Conservation (phyloP, 2,329 filamentous ascomycete species). For the Diplocarpon mali region DNA sequence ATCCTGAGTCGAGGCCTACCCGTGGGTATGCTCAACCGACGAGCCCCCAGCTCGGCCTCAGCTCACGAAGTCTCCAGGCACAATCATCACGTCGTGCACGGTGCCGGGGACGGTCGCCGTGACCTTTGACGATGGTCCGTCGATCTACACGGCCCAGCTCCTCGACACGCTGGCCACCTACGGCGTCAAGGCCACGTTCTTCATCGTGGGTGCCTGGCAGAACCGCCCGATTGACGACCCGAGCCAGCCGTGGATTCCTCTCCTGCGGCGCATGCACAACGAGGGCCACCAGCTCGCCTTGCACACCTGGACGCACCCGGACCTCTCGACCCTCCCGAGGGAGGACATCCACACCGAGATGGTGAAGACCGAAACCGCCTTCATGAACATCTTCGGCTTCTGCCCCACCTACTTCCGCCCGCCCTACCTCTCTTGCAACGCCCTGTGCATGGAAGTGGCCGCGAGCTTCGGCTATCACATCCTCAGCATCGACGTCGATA, state of each 20-base stretch:
- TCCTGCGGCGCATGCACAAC: constrained; percentile 29
- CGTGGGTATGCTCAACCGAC: no score
- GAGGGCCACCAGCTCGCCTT: constrained; percentile 49
- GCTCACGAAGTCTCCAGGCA: neutral
- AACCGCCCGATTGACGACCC: constrained; percentile 43
- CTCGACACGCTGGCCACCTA: constrained; percentile 48
- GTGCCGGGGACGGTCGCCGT: constrained; percentile 47
- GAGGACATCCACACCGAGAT: constrained; percentile 34
- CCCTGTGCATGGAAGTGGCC: constrained; percentile 25
- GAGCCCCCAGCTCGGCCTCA: neutral
- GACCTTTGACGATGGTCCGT: constrained; percentile 57
- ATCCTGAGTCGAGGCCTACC: no score
- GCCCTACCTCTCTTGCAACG: constrained; percentile 32
- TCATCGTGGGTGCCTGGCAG: constrained; percentile 35
- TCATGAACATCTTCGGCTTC: constrained; percentile 39
- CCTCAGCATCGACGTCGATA: constrained; percentile 30
- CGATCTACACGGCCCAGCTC: constrained; percentile 45
- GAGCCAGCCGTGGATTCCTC: constrained; percentile 32
- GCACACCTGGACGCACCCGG: constrained; percentile 42
- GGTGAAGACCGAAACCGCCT: constrained; percentile 39
- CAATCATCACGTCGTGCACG: constrained; percentile 28
- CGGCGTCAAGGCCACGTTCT: constrained; percentile 51
- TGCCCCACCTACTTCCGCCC: constrained; percentile 40
- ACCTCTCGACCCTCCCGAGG: constrained; percentile 32
- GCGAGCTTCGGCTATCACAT: constrained; percentile 33